Percentiles rank a stretch among this genome's conserved stretches.
phyloP scores from a whole-genome alignment of 2,329 filamentous ascomycete genomes.

The Colletotrichum endophyticum region DNA sequence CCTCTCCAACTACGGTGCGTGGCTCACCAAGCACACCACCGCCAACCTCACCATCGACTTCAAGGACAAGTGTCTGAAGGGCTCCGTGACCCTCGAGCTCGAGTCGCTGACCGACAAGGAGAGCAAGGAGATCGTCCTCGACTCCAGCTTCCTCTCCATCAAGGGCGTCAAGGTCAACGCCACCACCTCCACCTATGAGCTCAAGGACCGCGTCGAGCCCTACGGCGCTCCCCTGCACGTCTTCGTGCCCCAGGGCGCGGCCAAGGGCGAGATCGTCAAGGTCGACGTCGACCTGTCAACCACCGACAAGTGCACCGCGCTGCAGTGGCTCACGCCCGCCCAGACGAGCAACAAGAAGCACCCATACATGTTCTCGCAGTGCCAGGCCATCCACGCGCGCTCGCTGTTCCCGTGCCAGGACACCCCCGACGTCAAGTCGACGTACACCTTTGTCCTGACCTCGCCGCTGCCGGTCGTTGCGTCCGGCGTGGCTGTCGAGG shows the following conservation, averaged over 20 bases:
- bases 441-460: constrained; percentile 85
- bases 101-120: constrained; percentile 77
- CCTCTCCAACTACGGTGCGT: constrained; percentile 88
- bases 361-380: constrained; percentile 98
- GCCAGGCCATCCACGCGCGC: constrained; percentile 93
- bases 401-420: constrained; percentile 97
- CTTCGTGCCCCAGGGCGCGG: constrained; percentile 57
- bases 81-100: constrained; percentile 77
- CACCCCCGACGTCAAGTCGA: constrained; percentile 97
- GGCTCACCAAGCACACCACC: constrained; percentile 82
- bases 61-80: constrained; percentile 75
- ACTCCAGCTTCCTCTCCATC: constrained; percentile 85
- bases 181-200: constrained; percentile 66
- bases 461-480: constrained; percentile 91
- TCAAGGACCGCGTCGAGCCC: constrained; percentile 73
- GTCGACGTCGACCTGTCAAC: constrained; percentile 76
- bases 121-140: constrained; percentile 80
- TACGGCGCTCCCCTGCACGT: constrained; percentile 77
- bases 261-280: constrained; percentile 57
- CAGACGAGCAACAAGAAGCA: constrained; percentile 96
- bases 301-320: constrained; percentile 85
- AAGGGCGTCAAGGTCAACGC: constrained; percentile 73
- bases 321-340: constrained; percentile 93
- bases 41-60: constrained; percentile 87
- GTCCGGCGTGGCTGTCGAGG: constrained; percentile 71